Evolutionary conservation across 1,139 yeast species (phyloP), one percentile per base, ranked within the genome.

Genomic region (Geotrichum histeridarum): DNA sequence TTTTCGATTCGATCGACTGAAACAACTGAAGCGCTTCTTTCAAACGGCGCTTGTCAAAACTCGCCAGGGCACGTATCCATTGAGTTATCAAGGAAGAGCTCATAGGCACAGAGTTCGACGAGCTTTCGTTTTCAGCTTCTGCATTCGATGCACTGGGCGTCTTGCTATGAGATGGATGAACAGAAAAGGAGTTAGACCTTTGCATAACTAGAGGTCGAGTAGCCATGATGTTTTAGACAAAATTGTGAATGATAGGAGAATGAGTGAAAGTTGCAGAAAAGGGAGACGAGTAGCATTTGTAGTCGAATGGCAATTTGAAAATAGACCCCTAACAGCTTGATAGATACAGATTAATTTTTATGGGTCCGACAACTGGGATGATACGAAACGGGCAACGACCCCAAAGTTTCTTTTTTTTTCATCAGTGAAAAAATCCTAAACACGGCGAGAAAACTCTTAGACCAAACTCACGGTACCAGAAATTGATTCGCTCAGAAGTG

Each of bases 61-160:
- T 39, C 4, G 43, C 58, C 11, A 55, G 47, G 11, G 55, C 56
- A 39, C 50, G 33, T 4, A 55, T 49, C 58, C 58, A 55, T 15
- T 50, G 42, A 4, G 51, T 55, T 36, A 55, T 47, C 14, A 50
- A 35, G 8, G 33, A 8, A 5, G 51, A 42, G 37, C 45, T 44
- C 4, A 48, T 27, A 11, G 52, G 50, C 1, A 39, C 11, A 9
- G 30, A 27, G 39, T 39, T 33, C 9, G 15, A 27, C n/a, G 18
- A 31, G 30, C 17, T 12, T 9, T 6, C n/a, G 2, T 39, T 30
- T 7, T n/a, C 31, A 18, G 11, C 11, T 17, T 39, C 30, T 39
- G 6, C 31, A 22, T 22, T 15, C 2, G 43, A 39, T 9, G 17
- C 31, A n/a, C 43, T 39, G 31, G 12, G 17, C 2, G 43, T 15